A percentile compares a stretch with the other conserved stretches of the same genome.
Evolutionary conservation across 1,139 yeast genomes (phyloP).

Genomic region (Zygosaccharomyces pseudobailii): DNA sequence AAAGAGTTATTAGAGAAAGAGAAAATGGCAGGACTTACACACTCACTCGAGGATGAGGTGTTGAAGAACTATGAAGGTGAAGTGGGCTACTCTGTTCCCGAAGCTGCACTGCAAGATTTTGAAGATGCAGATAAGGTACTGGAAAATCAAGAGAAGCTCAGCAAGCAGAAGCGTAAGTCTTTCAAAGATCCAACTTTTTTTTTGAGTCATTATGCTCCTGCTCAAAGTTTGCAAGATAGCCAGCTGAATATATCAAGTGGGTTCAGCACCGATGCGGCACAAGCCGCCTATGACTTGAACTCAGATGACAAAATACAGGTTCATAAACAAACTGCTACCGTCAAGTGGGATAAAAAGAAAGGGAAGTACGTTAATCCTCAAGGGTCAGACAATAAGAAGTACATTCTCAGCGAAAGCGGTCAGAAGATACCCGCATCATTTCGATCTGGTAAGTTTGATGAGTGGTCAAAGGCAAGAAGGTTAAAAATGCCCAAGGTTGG

Average conservation of each 20-base stretch:
- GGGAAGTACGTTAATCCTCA: constrained; percentile 82
- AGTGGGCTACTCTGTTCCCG: constrained; percentile 52
- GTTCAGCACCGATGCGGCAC: constrained; percentile 78
- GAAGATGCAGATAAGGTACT: constrained; percentile 58
- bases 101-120: constrained; percentile 51
- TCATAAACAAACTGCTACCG: constrained; percentile 63
- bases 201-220: constrained; percentile 87
- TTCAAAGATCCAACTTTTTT: constrained; percentile 80
- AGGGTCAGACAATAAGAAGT: constrained; percentile 71
- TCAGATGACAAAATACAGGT: constrained; percentile 69
- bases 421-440: constrained; percentile 89
- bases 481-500: constrained; percentile 53
- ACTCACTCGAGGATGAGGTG: constrained; percentile 67
- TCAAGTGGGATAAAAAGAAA: constrained; percentile 92
- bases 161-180: constrained; percentile 34
- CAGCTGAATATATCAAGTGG: constrained; percentile 59
- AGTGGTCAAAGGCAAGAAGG: constrained; percentile 78
- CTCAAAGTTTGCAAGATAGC: constrained; percentile 73
- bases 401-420: constrained; percentile 92
- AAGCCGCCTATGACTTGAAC: constrained; percentile 79
- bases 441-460: constrained; percentile 85
- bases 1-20: constrained; percentile 67
- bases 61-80: constrained; percentile 50
- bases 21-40: constrained; percentile 69
- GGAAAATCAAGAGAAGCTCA: constrained; percentile 34